Evolutionary conservation across 768 basidiomycete species (phyloP), one percentile per base, ranked within the genome.

Genomic region (Xerocomellus dryophilus): DNA sequence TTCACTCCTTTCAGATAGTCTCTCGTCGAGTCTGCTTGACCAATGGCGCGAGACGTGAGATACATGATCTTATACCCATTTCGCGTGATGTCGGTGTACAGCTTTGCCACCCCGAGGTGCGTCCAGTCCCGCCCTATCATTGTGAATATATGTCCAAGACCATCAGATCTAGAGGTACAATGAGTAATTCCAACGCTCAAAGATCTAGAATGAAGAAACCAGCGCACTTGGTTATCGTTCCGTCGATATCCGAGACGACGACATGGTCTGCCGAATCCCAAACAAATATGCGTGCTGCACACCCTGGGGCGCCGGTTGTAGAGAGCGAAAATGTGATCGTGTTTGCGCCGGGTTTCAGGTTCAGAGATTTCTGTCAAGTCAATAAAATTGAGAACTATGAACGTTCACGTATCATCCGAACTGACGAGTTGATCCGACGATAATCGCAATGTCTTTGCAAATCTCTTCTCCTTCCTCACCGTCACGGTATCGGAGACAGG

Each of bases 121-220:
- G 96, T 98, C 97, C 96, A 98, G 69, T 98, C 96, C 9, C 95
- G 85, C 8, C 96, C 97, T 59, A 98, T 94, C 82, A 97, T 93
- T 2, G 94, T 95, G 64, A 97, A 94, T 46, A 99, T 87, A 66
- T 98, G 96, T 0, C 96, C 96, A 7, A 98, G 76, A 2, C 93
- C 96, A 71, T 98, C 96, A 2, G 95, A 98, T 68, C 93, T 96
- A 17, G 11, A 40, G 17, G 7, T 18, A 20, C 5, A 2, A 39
- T 57, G 15, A 64, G 12, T 23, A 38, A 47, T 6, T 1, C 29
- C 31, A 25, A 36, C 17, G 7, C 18, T 42, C 18, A 7, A 43
- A 36, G 5, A 31, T 17, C 17, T 8, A 18, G 8, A 29, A 9
- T 2, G 3, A 17, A 47, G 41, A 32, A 56, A 29, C 65, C 80